phyloP scores from a whole-genome alignment of 2,329 filamentous ascomycete genomes.

The Aureobasidium musti region DNA sequence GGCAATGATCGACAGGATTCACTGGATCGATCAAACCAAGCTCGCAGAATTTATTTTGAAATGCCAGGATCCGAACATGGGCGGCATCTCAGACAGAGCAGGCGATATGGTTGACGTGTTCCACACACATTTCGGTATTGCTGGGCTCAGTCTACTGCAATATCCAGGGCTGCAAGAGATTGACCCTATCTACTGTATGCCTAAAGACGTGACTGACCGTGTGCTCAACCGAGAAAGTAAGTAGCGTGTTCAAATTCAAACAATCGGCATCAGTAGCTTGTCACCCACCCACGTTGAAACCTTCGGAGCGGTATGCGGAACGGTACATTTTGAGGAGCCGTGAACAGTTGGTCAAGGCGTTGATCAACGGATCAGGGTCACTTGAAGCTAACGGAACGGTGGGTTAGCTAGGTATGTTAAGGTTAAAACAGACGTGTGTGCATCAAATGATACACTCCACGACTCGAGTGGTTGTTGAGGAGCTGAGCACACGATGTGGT shows the following conservation, averaged over 20 bases:
- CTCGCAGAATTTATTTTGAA: constrained; percentile 79
- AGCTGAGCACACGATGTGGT: not conserved
- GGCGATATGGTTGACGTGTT: constrained; percentile 97
- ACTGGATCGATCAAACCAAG: constrained; percentile 89
- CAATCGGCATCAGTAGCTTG: not conserved
- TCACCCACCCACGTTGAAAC: not conserved
- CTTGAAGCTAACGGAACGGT: not conserved
- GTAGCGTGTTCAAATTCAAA: not conserved
- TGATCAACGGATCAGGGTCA: not conserved
- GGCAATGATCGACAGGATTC: constrained; percentile 79
- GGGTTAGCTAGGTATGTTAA: not conserved
- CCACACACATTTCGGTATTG: constrained; percentile 87
- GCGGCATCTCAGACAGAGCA: constrained; percentile 86
- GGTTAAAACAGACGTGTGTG: not conserved
- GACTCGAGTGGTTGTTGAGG: too few relatives aligned
- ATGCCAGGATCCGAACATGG: constrained; percentile 82
- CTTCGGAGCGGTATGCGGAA: not conserved
- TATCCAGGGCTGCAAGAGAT: constrained; percentile 76
- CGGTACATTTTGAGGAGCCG: not conserved
- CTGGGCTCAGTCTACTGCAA: constrained; percentile 80
- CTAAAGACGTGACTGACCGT: constrained; percentile 20
- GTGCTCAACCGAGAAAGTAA: constrained; percentile 16
- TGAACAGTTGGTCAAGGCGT: constrained; percentile 18
- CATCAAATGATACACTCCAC: not conserved
- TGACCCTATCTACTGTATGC: constrained; percentile 70